Percentiles rank a stretch among this genome's conserved stretches.
Conservation (phyloP, 1,284 basidiomycete genomes). For the Rhodotorula glutinis region DNA sequence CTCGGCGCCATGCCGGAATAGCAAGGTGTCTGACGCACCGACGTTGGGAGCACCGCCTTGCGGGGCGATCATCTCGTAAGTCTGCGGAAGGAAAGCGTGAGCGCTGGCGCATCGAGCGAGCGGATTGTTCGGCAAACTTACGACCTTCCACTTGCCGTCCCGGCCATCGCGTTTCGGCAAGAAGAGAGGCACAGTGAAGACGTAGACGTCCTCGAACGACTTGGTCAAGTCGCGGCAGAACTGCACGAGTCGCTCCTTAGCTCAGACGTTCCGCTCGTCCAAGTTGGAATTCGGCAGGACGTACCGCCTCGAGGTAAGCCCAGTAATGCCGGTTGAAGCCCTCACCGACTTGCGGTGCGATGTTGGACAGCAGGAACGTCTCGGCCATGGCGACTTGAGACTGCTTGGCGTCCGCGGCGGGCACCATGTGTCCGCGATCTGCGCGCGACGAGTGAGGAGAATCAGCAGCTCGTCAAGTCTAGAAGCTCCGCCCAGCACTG, state of each 20-base stretch:
- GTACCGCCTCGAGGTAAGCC: slow-evolving; percentile 75
- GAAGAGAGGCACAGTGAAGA: slow-evolving; percentile 98
- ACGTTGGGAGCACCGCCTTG: slow-evolving; percentile 47
- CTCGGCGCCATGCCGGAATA: not conserved
- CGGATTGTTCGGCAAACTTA: slow-evolving; percentile 52
- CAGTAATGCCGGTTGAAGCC: slow-evolving; percentile 98
- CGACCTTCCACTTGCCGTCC: slow-evolving; percentile 92
- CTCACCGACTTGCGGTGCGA: slow-evolving; percentile 95
- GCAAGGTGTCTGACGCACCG: slow-evolving; percentile 54
- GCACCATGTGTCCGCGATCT: slow-evolving; percentile 88
- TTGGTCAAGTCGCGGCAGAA: slow-evolving; percentile 87
- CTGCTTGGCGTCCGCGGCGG: slow-evolving; percentile 66
- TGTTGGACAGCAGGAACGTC: slow-evolving; percentile 92
- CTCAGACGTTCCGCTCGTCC: too few species aligned
- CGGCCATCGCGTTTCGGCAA: slow-evolving; percentile 69
- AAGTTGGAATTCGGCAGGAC: not conserved
- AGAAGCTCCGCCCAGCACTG: not conserved
- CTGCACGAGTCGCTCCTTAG: slow-evolving; percentile 3
- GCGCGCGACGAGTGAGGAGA: not conserved
- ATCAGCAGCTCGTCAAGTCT: not conserved
- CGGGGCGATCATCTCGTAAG: slow-evolving; percentile 87
- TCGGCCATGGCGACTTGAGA: slow-evolving; percentile 87
- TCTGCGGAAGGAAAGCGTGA: slow-evolving; percentile 52
- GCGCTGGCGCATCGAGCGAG: not conserved
- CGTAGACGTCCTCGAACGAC: slow-evolving; percentile 87